Base-by-base conservation (phyloP, 768 basidiomycete species). In the Tubosaeta sp. region DNA sequence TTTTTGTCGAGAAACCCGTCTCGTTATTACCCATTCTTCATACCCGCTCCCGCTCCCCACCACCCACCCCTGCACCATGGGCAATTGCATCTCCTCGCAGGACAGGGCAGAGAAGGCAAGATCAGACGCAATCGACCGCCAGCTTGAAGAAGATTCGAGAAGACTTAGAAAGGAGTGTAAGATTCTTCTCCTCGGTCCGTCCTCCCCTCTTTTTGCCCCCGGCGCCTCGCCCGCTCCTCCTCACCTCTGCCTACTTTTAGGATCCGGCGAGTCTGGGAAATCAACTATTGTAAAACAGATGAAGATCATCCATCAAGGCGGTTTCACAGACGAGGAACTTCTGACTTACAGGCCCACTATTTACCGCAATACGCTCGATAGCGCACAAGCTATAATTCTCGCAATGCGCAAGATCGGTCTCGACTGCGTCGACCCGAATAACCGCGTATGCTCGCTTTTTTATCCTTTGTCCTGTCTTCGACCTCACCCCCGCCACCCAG, bases 201-300 rank as follows among this genome's bases (percentile, higher is more conserved):
- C 3, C 19, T 46, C 40, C 44, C n/a, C 48, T 4, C 30, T 31
- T 14, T 52, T 16, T 38, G 4, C 22, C 16, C 11, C 46, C 19
- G 53, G 56, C 53, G 46, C 39, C 48, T 48, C 52, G n/a, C 45
- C 39, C 42, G 22, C 25, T 4, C 14, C 25, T 11, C 47, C 18
- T 14, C 52, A 36, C 24, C 35, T 0, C 8, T 46, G 51, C 22
- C 30, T n/a, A 24, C 32, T 14, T 18, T 16, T 59, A 94, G 94
- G 94, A 49, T 94, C 93, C 14, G n/a, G n/a, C 60, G 93, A 94
- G 73, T 90, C 88, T 0, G 94, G 94, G 8, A 97, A 97, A 72
- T 86, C 83, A 5, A 98, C 94, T 0, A 92, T 98, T 57, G 93
- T 96, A 31, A 97, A 98, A 67, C 94, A 98, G 69, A 96, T 97